Evolutionary conservation across 2,329 filamentous ascomycete genomes (phyloP), one percentile per base, ranked within the genome.

Genomic region (Sphaerulina musiva): DNA sequence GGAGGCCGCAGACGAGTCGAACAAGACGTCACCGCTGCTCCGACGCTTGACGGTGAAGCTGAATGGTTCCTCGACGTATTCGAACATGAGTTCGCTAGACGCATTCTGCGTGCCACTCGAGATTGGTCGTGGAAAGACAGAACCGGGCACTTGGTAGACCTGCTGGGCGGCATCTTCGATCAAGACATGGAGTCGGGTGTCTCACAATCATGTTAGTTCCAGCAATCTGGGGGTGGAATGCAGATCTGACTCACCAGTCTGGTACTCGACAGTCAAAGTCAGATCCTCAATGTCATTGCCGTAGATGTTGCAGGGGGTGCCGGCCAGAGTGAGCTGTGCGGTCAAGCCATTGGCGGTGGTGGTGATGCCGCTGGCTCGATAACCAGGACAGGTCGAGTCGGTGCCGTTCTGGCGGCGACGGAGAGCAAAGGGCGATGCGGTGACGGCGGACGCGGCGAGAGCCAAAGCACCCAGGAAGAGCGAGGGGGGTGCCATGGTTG

Each of bases 131-230:
- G 84, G 78, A 20, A 91, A 73, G 26, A 89, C 80, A 2, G 78
- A 78, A 36, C 85, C 81, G 10, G 87, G 86, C 1, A 92, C 80
- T 67, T 91, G 86, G 64, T 87, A 92, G 45, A 86, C 84, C 29
- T 82, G 77, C 58, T 85, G 78, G n/a, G 74, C 79, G 5, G 79
- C 76, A 68, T 92, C 87, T 59, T 84, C 81, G 53, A 90, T 87
- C 63, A 86, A 80, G 65, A 90, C 82, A 65, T 89, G 86, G 3
- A 90, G 77, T n/a, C 86, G 83, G 26, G 65, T 56, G 46, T 67
- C 68, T 20, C 69, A 45, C 46, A 42, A 51, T 51, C 29, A 51
- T 51, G 48, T 51, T 46, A 51, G 48, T 46, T 31, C 48, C 48
- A 7, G 29, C 7, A 7, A 20, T 26, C 40, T 32, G 48, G 44